These are phyloP conservation scores for Gossypium lobatum DNA, from an alignment of 441 rosid genomes.

Conservation along the genomic window DNA sequence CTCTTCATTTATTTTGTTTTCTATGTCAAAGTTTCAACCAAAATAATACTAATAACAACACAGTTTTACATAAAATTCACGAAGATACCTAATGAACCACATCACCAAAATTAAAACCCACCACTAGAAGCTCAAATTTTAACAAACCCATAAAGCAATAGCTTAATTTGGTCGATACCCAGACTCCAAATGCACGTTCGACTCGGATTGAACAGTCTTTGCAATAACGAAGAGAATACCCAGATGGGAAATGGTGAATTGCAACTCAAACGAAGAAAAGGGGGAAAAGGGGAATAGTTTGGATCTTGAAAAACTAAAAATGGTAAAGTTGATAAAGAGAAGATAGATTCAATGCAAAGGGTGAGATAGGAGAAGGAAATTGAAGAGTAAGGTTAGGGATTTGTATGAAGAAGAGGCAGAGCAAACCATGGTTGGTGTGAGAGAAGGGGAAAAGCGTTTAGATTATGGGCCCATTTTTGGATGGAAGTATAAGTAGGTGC, in stretches of 20 bases:
- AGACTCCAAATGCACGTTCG: conserved; percentile 12
- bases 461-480: neutral
- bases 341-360: no score
- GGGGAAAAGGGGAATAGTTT: no score
- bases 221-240: neutral
- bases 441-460: neutral
- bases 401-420: neutral
- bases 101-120: conserved; percentile 11
- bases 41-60: neutral
- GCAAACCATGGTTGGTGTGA: neutral
- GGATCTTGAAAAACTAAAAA: no score
- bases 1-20: conserved; percentile 44
- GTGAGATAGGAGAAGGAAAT: no score
- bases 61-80: neutral
- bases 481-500: neutral
- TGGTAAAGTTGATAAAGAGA: no score
- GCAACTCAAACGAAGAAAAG: neutral
- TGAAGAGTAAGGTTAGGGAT: neutral
- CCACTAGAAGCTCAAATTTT: neutral
- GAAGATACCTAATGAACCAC: neutral
- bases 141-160: conserved; percentile 2
- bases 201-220: neutral
- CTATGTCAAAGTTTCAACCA: neutral
- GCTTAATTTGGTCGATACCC: conserved; percentile 13
- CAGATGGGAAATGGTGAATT: neutral